Evolutionary conservation across 352 stramenopile genomes (phyloP).

Genomic region (Phytophthora aleatoria): DNA sequence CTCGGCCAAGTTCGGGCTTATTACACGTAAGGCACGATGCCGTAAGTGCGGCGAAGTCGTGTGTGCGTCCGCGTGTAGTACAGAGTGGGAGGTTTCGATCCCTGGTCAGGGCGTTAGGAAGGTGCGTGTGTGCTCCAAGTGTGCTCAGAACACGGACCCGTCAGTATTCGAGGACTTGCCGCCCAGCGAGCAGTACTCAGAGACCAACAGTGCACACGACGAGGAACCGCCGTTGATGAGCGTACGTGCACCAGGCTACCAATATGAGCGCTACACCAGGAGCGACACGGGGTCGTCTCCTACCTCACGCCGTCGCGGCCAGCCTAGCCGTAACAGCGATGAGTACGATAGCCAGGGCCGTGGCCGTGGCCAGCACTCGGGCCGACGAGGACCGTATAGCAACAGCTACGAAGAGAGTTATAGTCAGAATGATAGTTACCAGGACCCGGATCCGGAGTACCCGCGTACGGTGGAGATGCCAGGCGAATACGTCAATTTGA

Average conservation of each 20-base stretch:
- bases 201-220: slow-evolving; percentile 38
- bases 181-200: slow-evolving; percentile 34
- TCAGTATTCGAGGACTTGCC: slow-evolving; percentile 33
- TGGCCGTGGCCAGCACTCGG: slow-evolving; percentile 14
- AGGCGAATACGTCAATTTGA: slow-evolving; percentile 14
- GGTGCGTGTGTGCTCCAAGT: slow-evolving; percentile 68
- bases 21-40: slow-evolving; percentile 70
- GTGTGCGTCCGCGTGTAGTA: slow-evolving; percentile 58
- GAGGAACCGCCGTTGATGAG: slow-evolving; percentile 34
- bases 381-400: slow-evolving; percentile 17
- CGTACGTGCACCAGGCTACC: slow-evolving; percentile 35
- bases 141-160: slow-evolving; percentile 40
- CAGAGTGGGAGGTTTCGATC: slow-evolving; percentile 58
- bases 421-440: slow-evolving; percentile 28
- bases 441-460: slow-evolving; percentile 33
- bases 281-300: slow-evolving; percentile 25
- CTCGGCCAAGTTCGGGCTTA: slow-evolving; percentile 55
- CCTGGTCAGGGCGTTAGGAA: slow-evolving; percentile 49
- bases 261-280: slow-evolving; percentile 32
- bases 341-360: slow-evolving; percentile 21
- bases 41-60: slow-evolving; percentile 80
- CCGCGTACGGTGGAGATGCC: slow-evolving; percentile 31
- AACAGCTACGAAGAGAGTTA: slow-evolving; percentile 28
- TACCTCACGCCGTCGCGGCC: slow-evolving; percentile 8
- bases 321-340: slow-evolving; percentile 18